These are phyloP conservation scores for Pseudogymnoascus sp. DNA, from an alignment of 2,329 filamentous ascomycete genomes.

Conservation along the genomic window DNA sequence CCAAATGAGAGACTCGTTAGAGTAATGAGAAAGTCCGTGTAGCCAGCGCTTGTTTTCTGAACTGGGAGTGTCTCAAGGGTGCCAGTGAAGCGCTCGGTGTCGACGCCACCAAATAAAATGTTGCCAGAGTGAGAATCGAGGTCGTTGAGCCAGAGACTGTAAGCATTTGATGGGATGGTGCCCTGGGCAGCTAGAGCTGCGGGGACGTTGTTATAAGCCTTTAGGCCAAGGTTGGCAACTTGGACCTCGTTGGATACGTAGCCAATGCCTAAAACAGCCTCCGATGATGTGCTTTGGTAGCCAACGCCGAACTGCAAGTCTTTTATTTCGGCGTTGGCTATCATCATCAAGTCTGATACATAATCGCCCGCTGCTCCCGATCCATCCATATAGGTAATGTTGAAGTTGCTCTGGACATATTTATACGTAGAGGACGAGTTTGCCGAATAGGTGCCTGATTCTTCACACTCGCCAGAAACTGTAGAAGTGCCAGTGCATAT, in stretches of 20 bases:
- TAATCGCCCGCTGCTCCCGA: constrained; percentile 73
- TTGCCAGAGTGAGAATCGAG: constrained; percentile 54
- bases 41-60: constrained; percentile 42
- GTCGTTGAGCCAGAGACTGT: constrained; percentile 69
- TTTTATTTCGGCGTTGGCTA: constrained; percentile 45
- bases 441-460: constrained; percentile 58
- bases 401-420: constrained; percentile 68
- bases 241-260: constrained; percentile 73
- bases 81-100: constrained; percentile 55
- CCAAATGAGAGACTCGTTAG: constrained; percentile 49
- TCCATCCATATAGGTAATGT: constrained; percentile 81
- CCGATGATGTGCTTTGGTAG: constrained; percentile 48
- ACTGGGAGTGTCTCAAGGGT: constrained; percentile 59
- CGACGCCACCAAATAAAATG: constrained; percentile 68
- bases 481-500: constrained; percentile 43
- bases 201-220: constrained; percentile 60
- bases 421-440: constrained; percentile 68
- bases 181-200: constrained; percentile 52
- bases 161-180: constrained; percentile 56
- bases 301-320: constrained; percentile 66
- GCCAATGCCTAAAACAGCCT: constrained; percentile 81
- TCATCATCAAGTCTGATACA: constrained; percentile 59
- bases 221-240: constrained; percentile 45
- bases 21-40: constrained; percentile 59
- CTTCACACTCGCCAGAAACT: constrained; percentile 29